Percentiles rank a stretch among this genome's conserved stretches.
Evolutionary conservation across 2,329 filamentous ascomycete species (phyloP).

Genomic region (Neonectria sp.): DNA sequence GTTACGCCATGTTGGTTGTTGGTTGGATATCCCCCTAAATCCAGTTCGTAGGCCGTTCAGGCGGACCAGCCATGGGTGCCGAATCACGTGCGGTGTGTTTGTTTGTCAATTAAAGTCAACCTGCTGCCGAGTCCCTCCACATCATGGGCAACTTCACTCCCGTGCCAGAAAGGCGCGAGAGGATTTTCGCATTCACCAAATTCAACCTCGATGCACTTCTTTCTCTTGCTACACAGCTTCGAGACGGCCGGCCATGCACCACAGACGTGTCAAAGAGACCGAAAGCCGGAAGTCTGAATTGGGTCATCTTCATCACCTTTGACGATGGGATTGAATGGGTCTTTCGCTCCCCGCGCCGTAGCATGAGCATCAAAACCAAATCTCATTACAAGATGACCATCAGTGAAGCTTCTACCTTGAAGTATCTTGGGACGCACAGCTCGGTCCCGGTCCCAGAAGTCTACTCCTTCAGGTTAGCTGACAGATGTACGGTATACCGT

Average conservation of each 20-base stretch:
- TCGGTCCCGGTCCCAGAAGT: constrained; percentile 44
- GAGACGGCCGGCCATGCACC: constrained; percentile 35
- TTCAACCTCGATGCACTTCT: constrained; percentile 43
- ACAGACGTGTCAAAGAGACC: constrained; percentile 31
- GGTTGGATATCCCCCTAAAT: constrained; percentile 20
- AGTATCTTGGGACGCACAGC: constrained; percentile 35
- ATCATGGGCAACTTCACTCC: constrained; percentile 18
- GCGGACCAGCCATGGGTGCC: constrained; percentile 14
- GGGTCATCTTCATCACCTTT: constrained; percentile 41
- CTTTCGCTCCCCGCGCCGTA: constrained; percentile 37
- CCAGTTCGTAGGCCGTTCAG: constrained; percentile 18
- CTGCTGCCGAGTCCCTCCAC: constrained; percentile 1
- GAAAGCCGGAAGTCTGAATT: constrained; percentile 40
- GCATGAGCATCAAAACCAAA: constrained; percentile 29
- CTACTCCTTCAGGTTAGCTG: constrained; percentile 41
- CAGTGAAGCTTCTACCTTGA: constrained; percentile 44
- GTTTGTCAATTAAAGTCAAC: constrained; percentile 17
- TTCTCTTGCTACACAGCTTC: constrained; percentile 33
- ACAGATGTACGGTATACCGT: background rate
- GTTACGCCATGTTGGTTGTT: constrained; percentile 17
- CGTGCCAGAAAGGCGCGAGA: constrained; percentile 17
- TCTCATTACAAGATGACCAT: constrained; percentile 40
- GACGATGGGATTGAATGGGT: constrained; percentile 45
- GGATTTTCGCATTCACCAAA: constrained; percentile 24
- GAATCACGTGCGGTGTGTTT: constrained; percentile 20